phyloP scores from a whole-genome alignment of 176 grass and related monocot genomes.

The Poa annua region DNA sequence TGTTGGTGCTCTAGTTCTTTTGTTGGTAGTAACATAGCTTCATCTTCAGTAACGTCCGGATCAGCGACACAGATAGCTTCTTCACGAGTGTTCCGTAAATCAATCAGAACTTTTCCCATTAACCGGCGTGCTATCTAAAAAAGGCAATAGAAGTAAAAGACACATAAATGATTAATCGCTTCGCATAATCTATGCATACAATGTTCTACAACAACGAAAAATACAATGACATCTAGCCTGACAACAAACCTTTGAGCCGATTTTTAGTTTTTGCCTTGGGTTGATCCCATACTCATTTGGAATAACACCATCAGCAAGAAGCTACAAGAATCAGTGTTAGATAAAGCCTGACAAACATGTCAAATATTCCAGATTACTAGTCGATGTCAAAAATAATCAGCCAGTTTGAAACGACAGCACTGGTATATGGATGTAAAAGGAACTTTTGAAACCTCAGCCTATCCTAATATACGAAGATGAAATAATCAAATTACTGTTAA shows the following conservation, averaged over 20 bases:
- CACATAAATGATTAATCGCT: constrained; percentile 1
- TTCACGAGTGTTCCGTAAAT: constrained; percentile 92
- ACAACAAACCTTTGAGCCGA: constrained; percentile 88
- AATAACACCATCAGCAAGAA: constrained; percentile 98
- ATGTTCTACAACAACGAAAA: not conserved
- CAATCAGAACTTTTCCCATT: constrained; percentile 96
- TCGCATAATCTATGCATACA: not conserved
- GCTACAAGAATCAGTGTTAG: constrained; percentile 58
- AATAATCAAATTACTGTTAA: too few species aligned
- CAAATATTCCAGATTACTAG: constrained; percentile 12
- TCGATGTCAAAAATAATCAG: constrained; percentile 9
- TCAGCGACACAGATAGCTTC: constrained; percentile 88
- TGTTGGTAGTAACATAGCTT: constrained; percentile 55
- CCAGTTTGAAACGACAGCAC: not conserved
- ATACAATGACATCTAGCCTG: constrained; percentile 4
- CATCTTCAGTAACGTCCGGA: constrained; percentile 58
- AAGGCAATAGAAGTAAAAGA: constrained; percentile 19
- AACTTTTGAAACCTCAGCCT: not conserved
- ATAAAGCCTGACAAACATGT: constrained; percentile 26
- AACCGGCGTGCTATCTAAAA: constrained; percentile 90
- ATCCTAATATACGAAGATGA: too few species aligned
- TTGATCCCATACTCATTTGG: constrained; percentile 99
- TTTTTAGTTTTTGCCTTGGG: constrained; percentile 92
- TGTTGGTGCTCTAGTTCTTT: constrained; percentile 66
- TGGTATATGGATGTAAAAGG: not conserved